Evolutionary conservation across 306 rosid genomes (phyloP), one percentile per base, ranked within the genome.

Genomic region (Castanea crenata): DNA sequence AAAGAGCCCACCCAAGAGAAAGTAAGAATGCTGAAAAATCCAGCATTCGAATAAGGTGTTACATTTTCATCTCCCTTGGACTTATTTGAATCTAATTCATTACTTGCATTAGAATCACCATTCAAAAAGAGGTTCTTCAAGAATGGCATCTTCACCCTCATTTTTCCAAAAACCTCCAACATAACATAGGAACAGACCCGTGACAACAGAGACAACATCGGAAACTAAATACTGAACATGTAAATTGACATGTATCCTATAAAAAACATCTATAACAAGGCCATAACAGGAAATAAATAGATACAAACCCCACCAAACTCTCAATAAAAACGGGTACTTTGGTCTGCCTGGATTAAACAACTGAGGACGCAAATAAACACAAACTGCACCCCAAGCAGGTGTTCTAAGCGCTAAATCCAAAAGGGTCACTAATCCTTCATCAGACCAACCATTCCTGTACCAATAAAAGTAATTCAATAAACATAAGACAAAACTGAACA

Each of bases 1-100:
- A 94, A 80, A 69, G 87, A 87, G 82, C 88, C 82, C 74, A 94
- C 81, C 97, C 98, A 92, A 69, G 93, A 83, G 79, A 94, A 90
- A 19, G 91, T 86, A 56, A 94, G 92, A 69, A 85, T 46, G 72
- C 91, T 85, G 79, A 90, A 86, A 80, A 90, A 79, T n/a, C 93
- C 92, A 74, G 98, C 92, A 72, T 71, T 87, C 25, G 87, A 87
- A 76, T 78, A 88, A 13, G 86, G 80, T 77, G 81, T 84, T 9
- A 84, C 84, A 73, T 59, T 84, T 76, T 72, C 81, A 70, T 55
- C 80, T 68, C 79, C 89, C 78, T 21, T 74, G 38, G 38, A 34
- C 38, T 34, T 34, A 5, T 31, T 74, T 23, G 81, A 55, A 70
- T 83, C 86, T 27, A 62, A 71, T 23, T 44, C 63, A 44, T 78